These are phyloP conservation scores for Penicillium sp. DNA, from an alignment of 2,329 filamentous ascomycete species.

Conservation along the genomic window DNA sequence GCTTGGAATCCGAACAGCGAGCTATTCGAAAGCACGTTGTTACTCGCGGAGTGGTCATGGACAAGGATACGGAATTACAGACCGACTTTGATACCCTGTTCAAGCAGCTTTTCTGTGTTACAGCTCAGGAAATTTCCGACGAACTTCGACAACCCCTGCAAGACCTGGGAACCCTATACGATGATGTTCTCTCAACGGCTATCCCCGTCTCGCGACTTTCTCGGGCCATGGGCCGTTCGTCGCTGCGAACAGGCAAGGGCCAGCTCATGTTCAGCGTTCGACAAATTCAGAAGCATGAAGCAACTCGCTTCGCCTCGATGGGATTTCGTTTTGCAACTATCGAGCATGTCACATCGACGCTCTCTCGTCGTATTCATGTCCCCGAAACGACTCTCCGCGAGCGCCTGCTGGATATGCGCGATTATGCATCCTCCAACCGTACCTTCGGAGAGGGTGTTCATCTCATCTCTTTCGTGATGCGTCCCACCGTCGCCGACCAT, in stretches of 20 bases:
- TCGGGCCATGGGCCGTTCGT: conserved; percentile 28
- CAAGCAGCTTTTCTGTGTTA: conserved; percentile 78
- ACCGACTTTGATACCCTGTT: conserved; percentile 73
- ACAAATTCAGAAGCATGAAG: conserved; percentile 58
- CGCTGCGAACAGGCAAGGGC: conserved; percentile 57
- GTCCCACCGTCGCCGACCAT: conserved; percentile 53
- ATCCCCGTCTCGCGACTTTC: conserved; percentile 32
- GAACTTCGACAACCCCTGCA: conserved; percentile 63
- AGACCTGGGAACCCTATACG: conserved; percentile 68
- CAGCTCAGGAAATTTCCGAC: conserved; percentile 70
- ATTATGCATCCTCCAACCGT: conserved; percentile 44
- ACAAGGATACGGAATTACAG: conserved; percentile 54
- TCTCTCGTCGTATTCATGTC: conserved; percentile 74
- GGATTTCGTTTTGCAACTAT: conserved; percentile 77
- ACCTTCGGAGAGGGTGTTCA: conserved; percentile 40
- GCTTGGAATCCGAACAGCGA: conserved; percentile 57
- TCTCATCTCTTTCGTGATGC: conserved; percentile 44
- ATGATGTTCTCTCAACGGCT: conserved; percentile 71
- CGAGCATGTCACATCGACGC: conserved; percentile 64
- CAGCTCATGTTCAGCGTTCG: conserved; percentile 79
- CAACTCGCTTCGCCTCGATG: conserved; percentile 62
- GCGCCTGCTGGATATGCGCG: conserved; percentile 64
- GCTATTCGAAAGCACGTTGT: conserved; percentile 50
- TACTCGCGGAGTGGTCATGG: conserved; percentile 38
- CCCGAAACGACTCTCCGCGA: conserved; percentile 59